phyloP scores from a whole-genome alignment of 805 yeast genomes.

The Candida taoyuanica region DNA sequence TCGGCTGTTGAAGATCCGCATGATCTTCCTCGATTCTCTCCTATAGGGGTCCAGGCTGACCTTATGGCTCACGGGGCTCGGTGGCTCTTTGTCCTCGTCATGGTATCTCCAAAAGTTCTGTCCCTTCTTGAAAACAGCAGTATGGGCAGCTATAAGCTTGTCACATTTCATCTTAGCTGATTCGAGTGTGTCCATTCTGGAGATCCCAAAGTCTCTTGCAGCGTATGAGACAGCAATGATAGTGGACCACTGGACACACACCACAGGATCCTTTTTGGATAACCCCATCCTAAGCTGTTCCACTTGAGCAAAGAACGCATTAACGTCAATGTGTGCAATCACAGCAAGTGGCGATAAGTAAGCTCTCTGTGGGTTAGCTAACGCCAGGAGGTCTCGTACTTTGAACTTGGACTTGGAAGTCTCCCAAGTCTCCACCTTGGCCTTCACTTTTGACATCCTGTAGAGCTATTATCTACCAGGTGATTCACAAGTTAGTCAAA shows the following conservation, averaged over 20 bases:
- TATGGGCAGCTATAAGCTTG: conserved; percentile 72
- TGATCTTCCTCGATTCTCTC: conserved; percentile 76
- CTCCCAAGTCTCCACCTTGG: no score
- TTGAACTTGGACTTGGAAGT: conserved; percentile 35
- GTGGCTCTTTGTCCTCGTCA: conserved; percentile 43
- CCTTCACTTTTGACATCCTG: no score
- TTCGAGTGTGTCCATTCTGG: conserved; percentile 67
- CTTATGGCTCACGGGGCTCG: conserved; percentile 62
- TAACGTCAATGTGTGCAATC: conserved; percentile 83
- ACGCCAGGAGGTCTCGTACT: conserved; percentile 43
- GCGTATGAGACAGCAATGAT: conserved; percentile 89
- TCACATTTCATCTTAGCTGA: conserved; percentile 78
- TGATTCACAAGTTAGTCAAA: background rate
- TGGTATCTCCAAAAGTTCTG: conserved; percentile 78
- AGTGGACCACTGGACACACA: conserved; percentile 90
- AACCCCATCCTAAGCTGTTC: conserved; percentile 74
- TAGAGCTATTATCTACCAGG: background rate
- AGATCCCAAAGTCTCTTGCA: conserved; percentile 79
- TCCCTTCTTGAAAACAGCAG: conserved; percentile 89
- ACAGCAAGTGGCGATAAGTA: conserved; percentile 68
- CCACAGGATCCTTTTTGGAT: conserved; percentile 71
- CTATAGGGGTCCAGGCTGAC: conserved; percentile 91
- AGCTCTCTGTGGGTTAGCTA: conserved; percentile 44
- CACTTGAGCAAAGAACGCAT: conserved; percentile 94
- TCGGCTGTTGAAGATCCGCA: conserved; percentile 53